Conservation (phyloP, 1,284 basidiomycete genomes). For the Tilletiopsis washingtonensis region DNA sequence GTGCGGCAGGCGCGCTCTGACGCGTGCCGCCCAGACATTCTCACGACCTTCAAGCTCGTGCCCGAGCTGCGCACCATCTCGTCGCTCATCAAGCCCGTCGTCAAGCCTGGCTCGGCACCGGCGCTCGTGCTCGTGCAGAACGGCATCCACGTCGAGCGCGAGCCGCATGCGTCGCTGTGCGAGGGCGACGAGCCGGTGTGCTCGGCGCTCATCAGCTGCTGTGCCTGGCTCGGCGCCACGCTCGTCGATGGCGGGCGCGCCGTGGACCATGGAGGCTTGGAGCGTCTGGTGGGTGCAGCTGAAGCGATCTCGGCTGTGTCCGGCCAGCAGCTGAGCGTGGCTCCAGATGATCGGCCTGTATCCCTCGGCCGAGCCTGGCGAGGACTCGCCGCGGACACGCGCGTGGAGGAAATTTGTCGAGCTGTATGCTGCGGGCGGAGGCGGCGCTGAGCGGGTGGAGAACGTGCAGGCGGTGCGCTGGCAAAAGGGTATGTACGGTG, state of each 20-base stretch:
- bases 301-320: no score
- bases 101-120: conserved; percentile 19
- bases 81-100: not conserved
- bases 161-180: conserved; percentile 57
- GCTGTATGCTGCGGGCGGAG: conserved; percentile 48
- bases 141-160: conserved; percentile 65
- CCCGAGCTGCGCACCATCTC: conserved; percentile 58
- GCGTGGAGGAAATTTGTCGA: conserved; percentile 43
- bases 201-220: conserved; percentile 40
- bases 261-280: conserved; percentile 26
- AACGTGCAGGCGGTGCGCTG: conserved; percentile 53
- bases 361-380: conserved; percentile 5
- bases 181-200: conserved; percentile 14
- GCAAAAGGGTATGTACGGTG: conserved; percentile 50
- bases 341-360: conserved; percentile 50
- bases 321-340: no score
- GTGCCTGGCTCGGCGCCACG: conserved; percentile 51
- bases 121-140: conserved; percentile 68
- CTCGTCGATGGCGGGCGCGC: conserved; percentile 19
- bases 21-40: conserved; percentile 35
- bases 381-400: not conserved
- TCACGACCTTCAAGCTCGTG: conserved; percentile 65
- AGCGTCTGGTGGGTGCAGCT: no score
- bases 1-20: not conserved
- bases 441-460: conserved; percentile 43